These are phyloP conservation scores for Cyberlindnera suaveolens DNA, from an alignment of 805 yeast species.

Conservation along the genomic window DNA sequence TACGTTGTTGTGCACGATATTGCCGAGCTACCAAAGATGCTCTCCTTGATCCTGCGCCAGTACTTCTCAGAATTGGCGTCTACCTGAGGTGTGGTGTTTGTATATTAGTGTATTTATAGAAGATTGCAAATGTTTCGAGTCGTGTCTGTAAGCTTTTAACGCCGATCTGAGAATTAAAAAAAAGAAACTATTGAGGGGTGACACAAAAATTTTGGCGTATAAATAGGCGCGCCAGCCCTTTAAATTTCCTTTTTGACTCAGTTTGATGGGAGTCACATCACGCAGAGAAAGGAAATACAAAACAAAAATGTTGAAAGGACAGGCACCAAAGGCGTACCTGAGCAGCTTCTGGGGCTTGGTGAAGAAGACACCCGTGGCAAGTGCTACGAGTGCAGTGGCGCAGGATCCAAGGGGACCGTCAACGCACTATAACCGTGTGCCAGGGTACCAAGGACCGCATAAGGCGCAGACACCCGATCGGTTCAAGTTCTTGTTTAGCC, in stretches of 20 bases:
- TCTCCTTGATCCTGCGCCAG: slow-evolving; percentile 84
- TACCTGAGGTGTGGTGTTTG: background rate
- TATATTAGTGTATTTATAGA: background rate
- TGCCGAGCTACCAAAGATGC: slow-evolving; percentile 84
- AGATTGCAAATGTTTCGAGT: too few species aligned
- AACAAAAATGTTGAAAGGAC: too few species aligned
- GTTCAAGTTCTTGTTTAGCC: slow-evolving; percentile 37
- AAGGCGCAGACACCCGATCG: slow-evolving; percentile 25
- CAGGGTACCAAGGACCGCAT: background rate
- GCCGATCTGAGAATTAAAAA: too few species aligned
- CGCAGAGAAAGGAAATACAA: too few species aligned
- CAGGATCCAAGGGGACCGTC: slow-evolving; percentile 9
- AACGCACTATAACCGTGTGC: too few species aligned
- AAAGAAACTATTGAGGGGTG: too few species aligned
- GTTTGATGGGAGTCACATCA: too few species aligned
- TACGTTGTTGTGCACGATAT: slow-evolving; percentile 91
- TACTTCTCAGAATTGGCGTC: slow-evolving; percentile 73
- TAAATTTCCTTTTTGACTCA: too few species aligned
- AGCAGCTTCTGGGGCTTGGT: background rate
- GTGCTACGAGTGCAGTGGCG: too few species aligned
- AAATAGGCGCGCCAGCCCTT: too few species aligned
- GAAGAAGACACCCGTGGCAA: background rate
- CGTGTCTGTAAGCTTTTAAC: slow-evolving; percentile 1
- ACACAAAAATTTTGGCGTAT: too few species aligned
- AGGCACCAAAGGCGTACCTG: background rate